phyloP scores from a whole-genome alignment of 371 early-diverging fungal species.

The Mucor irregularis region DNA sequence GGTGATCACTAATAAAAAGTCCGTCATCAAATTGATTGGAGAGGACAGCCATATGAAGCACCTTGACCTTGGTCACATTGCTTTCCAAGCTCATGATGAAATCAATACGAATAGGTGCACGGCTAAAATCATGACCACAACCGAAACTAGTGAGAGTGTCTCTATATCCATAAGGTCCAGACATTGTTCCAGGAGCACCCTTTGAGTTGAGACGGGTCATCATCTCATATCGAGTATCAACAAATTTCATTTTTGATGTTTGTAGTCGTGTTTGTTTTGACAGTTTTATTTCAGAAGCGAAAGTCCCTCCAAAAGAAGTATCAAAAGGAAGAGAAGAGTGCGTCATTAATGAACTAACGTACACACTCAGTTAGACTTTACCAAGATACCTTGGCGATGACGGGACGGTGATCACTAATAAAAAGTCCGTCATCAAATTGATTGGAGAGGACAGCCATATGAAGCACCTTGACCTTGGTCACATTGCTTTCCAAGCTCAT shows the following conservation, averaged over 20 bases:
- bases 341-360: too few relatives aligned
- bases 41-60: slow-evolving; percentile 36
- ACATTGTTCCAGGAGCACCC: slow-evolving; percentile 21
- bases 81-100: slow-evolving; percentile 42
- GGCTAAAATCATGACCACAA: slow-evolving; percentile 24
- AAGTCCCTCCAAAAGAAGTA: slow-evolving; percentile 7
- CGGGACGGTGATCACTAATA: slow-evolving; percentile 56
- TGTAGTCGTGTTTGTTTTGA: not conserved
- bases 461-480: slow-evolving; percentile 18
- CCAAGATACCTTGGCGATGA: slow-evolving; percentile 42
- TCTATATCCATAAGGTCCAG: slow-evolving; percentile 45
- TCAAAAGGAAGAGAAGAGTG: too few relatives aligned
- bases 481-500: slow-evolving; percentile 26
- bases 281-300: slow-evolving; percentile 1
- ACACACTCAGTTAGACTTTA: too few relatives aligned
- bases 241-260: slow-evolving; percentile 10
- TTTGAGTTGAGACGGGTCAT: slow-evolving; percentile 26
- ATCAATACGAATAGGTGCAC: slow-evolving; percentile 40
- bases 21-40: slow-evolving; percentile 47
- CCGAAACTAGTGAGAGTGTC: slow-evolving; percentile 54
- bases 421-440: slow-evolving; percentile 44
- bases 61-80: slow-evolving; percentile 7
- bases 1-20: slow-evolving; percentile 49
- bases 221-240: slow-evolving; percentile 37
- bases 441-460: slow-evolving; percentile 39